Percentiles rank a stretch among this genome's conserved stretches.
These are phyloP conservation scores for Malassezia arunalokei DNA, from an alignment of 1,284 basidiomycete species.

Conservation along the genomic window DNA sequence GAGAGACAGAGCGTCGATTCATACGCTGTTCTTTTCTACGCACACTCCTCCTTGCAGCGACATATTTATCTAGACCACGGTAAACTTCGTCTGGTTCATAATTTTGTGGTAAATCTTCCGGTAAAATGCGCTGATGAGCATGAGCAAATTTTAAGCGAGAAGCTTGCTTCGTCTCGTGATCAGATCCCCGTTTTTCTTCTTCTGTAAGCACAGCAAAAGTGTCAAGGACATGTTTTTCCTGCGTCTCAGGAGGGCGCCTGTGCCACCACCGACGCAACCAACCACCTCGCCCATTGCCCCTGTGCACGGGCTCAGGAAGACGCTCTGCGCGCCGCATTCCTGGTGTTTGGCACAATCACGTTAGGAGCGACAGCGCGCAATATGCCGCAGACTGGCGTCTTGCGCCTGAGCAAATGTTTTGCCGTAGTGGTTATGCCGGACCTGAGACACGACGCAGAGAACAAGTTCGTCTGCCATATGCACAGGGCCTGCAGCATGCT, in stretches of 20 bases:
- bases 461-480: neutral
- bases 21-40: constrained; percentile 14
- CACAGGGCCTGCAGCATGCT: neutral
- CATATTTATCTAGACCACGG: constrained; percentile 36
- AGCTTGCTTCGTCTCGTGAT: neutral
- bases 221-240: neutral
- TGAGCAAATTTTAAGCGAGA: constrained; percentile 36
- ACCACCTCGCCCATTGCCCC: no score
- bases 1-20: neutral
- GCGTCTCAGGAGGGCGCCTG: neutral
- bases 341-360: no score
- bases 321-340: no score
- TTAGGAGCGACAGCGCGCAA: no score
- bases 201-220: neutral
- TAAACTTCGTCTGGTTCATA: constrained; percentile 37
- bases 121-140: constrained; percentile 26
- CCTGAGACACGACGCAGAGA: no score
- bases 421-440: no score
- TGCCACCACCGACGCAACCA: no score
- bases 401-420: no score
- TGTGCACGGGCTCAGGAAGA: no score
- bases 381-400: no score
- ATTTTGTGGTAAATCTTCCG: constrained; percentile 33
- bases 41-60: constrained; percentile 25
- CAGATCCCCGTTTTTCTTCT: neutral